A percentile compares a stretch with the other conserved stretches of the same genome.
Conservation (phyloP, 768 basidiomycete species). For the Kwoniella sp. region DNA sequence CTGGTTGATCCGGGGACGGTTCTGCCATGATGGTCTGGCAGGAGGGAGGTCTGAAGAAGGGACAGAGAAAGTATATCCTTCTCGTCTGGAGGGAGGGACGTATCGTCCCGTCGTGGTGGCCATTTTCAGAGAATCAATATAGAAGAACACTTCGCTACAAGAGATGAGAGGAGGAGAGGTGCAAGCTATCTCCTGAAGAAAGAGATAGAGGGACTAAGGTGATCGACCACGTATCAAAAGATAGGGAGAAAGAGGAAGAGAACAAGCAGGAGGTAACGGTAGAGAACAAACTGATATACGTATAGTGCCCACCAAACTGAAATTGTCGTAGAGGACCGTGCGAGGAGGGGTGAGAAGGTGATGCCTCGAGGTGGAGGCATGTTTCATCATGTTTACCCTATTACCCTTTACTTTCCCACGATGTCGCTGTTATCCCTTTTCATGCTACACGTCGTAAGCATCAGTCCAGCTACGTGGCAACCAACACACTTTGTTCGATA, state of each 20-base stretch:
- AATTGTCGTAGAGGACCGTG: background rate
- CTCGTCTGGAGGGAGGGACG: slow-evolving; percentile 29
- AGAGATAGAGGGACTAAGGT: too few relatives aligned
- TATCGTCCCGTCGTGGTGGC: slow-evolving; percentile 22
- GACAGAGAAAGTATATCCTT: slow-evolving; percentile 19
- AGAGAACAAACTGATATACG: too few relatives aligned
- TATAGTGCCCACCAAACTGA: too few relatives aligned
- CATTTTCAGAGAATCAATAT: background rate
- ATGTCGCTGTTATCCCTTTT: background rate
- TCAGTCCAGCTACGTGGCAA: background rate
- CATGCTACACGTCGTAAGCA: background rate
- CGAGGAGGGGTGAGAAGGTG: background rate
- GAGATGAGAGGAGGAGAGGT: too few relatives aligned
- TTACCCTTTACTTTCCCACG: slow-evolving; percentile 1
- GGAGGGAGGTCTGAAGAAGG: slow-evolving; percentile 13
- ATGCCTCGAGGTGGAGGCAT: background rate
- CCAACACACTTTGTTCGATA: background rate
- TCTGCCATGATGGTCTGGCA: slow-evolving; percentile 1
- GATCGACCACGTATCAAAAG: too few relatives aligned
- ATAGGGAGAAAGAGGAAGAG: background rate
- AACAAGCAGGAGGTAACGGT: too few relatives aligned
- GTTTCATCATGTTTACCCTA: background rate
- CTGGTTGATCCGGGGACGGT: background rate
- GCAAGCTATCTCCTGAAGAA: too few relatives aligned
- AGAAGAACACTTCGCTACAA: background rate